phyloP scores from a whole-genome alignment of 805 yeast species.

The Ogataea paraovalis region DNA sequence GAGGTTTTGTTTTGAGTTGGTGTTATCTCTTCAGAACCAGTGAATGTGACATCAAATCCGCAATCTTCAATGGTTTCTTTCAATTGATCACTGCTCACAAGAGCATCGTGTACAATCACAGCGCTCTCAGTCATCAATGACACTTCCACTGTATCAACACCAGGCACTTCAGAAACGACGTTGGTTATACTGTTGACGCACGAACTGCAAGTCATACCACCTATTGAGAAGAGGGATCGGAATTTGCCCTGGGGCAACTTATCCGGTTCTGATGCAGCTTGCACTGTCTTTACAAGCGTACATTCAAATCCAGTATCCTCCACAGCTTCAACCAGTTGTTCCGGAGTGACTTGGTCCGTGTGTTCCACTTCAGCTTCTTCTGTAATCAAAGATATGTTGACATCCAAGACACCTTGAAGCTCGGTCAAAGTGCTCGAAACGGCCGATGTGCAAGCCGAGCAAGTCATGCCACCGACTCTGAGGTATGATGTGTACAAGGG shows the following conservation, averaged over 20 bases:
- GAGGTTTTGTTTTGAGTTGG: background rate
- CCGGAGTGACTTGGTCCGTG: constrained; percentile 28
- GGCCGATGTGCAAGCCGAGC: constrained; percentile 76
- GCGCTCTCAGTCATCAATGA: constrained; percentile 75
- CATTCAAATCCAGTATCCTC: constrained; percentile 73
- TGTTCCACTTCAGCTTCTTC: constrained; percentile 65
- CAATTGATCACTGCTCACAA: constrained; percentile 34
- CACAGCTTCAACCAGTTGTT: constrained; percentile 45
- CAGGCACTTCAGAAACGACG: constrained; percentile 45
- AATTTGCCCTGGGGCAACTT: background rate
- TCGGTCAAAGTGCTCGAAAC: constrained; percentile 38
- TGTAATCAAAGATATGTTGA: constrained; percentile 68
- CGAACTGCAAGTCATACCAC: constrained; percentile 87
- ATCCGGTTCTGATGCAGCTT: constrained; percentile 1
- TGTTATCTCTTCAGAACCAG: constrained; percentile 28
- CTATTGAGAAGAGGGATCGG: constrained; percentile 26
- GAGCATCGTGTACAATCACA: constrained; percentile 40
- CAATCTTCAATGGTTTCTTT: constrained; percentile 43
- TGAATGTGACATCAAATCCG: constrained; percentile 48
- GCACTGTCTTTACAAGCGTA: constrained; percentile 39
- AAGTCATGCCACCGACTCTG: constrained; percentile 78
- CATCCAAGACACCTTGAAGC: constrained; percentile 31
- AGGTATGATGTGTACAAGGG: constrained; percentile 14
- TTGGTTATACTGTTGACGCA: constrained; percentile 64
- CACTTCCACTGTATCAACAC: constrained; percentile 53